Conservation (phyloP, 2,329 filamentous ascomycete genomes). For the Chalara sp. region DNA sequence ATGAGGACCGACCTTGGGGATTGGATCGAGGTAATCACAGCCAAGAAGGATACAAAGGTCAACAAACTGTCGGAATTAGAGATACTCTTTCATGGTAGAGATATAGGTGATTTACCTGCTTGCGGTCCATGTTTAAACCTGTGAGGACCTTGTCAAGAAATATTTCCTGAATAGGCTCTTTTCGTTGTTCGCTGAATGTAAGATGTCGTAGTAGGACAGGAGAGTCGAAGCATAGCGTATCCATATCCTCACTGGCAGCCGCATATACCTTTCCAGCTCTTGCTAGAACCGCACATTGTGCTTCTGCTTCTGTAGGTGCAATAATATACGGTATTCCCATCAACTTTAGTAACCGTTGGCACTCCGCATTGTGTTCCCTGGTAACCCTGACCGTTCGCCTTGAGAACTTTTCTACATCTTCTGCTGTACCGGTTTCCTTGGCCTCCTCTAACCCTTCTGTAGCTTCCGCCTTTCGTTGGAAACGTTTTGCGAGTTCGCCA, state of each 20-base stretch:
- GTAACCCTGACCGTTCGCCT: conserved; percentile 88
- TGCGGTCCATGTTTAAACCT: conserved; percentile 79
- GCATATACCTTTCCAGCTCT: conserved; percentile 92
- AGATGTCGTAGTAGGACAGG: conserved; percentile 88
- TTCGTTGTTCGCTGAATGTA: conserved; percentile 94
- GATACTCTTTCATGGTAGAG: not conserved
- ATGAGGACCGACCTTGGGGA: conserved; percentile 87
- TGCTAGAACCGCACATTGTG: conserved; percentile 87
- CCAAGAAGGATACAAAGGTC: conserved; percentile 96
- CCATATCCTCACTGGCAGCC: conserved; percentile 97
- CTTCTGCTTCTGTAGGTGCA: conserved; percentile 94
- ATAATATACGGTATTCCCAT: conserved; percentile 97
- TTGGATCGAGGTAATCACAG: conserved; percentile 94
- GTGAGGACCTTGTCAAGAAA: conserved; percentile 80
- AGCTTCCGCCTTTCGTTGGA: conserved; percentile 90
- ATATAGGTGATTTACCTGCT: conserved; percentile 53
- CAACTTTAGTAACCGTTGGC: conserved; percentile 79
- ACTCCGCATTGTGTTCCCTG: conserved; percentile 94
- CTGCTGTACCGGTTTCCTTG: conserved; percentile 91
- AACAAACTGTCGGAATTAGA: conserved; percentile 61
- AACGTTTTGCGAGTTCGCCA: conserved; percentile 91
- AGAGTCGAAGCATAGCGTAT: conserved; percentile 90
- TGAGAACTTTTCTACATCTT: conserved; percentile 98
- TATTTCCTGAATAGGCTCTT: conserved; percentile 96
- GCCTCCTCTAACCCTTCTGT: conserved; percentile 87